Evolutionary conservation across 768 basidiomycete genomes (phyloP), one percentile per base, ranked within the genome.

Genomic region (Auriculariales sp.): DNA sequence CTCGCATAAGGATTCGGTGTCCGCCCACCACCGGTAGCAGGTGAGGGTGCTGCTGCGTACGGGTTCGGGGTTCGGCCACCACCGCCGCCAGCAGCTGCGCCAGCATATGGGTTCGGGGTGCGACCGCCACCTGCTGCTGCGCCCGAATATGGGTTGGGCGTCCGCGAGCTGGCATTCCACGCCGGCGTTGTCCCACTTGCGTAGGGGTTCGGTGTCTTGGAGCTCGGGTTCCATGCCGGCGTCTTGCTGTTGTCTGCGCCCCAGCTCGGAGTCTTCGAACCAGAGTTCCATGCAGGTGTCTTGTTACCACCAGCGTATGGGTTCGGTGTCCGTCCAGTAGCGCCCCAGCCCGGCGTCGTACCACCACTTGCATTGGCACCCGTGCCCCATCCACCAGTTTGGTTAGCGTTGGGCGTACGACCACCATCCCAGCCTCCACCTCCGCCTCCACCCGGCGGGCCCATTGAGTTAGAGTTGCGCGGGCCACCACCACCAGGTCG

Each of bases 111-210:
- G 54, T 79, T 78, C 6, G 80, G 80, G 2, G 79, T 81, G 11
- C 70, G 67, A 1, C 73, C 65, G 0, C 66, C 62, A 4, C 66
- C 63, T 66, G 45, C 25, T 28, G 54, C 29, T 46, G 50, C 64
- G 46, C 62, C 61, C 14, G 68, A 62, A 52, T 85, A 82, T 1
- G 83, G 81, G 61, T 85, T 87, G 3, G 85, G 83, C 2, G 85
- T 86, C 49, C 75, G 67, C 27, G 77, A 74, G 34, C 68, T 66
- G 6, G 72, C 72, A 53, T 69, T 74, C 73, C 80, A 82, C 14
- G 80, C 81, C 0, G 85, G 84, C 5, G 85, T 87, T 50, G 72
- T 70, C 29, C 79, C 71, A 28, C 56, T 57, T 9, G 68, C 75
- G 51, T 75, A 77, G 5, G 83, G 79, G 49, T 63, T 61, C 12